phyloP scores from a whole-genome alignment of 495 filamentous ascomycete species.

The Apodospora peruviana region DNA sequence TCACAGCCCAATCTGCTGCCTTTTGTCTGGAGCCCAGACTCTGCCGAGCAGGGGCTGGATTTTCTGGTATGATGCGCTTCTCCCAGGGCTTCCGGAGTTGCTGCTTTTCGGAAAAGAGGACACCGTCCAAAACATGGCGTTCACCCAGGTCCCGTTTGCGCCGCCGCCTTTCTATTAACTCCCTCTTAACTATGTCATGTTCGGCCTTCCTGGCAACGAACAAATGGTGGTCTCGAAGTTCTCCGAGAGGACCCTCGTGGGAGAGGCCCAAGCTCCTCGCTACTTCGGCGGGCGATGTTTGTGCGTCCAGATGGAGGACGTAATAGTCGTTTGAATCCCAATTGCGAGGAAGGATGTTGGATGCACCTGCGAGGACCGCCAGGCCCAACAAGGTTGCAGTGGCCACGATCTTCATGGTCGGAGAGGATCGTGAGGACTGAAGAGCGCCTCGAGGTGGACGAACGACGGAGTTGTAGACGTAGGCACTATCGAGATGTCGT shows the following conservation, averaged over 20 bases:
- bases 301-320: conserved; percentile 70
- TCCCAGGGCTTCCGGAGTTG: conserved; percentile 60
- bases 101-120: conserved; percentile 81
- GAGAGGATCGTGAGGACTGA: conserved; percentile 10
- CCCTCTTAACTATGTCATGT: conserved; percentile 56
- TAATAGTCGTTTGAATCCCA: conserved; percentile 82
- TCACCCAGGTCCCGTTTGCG: conserved; percentile 52
- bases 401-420: conserved; percentile 38
- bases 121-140: conserved; percentile 60
- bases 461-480: neutral
- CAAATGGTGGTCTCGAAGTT: conserved; percentile 76
- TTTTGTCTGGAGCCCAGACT: conserved; percentile 10
- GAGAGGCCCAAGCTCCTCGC: conserved; percentile 67
- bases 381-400: conserved; percentile 33
- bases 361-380: conserved; percentile 36
- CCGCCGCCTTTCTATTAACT: conserved; percentile 52
- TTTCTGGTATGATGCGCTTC: conserved; percentile 62
- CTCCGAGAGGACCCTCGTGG: conserved; percentile 79
- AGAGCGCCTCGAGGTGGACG: neutral
- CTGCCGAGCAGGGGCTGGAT: conserved; percentile 6
- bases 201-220: conserved; percentile 65
- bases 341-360: conserved; percentile 32
- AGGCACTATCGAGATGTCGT: neutral
- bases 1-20: conserved; percentile 43
- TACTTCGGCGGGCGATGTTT: conserved; percentile 61